Evolutionary conservation across 805 yeast species (phyloP), one percentile per base, ranked within the genome.

Genomic region (Candida yuanshanica): DNA sequence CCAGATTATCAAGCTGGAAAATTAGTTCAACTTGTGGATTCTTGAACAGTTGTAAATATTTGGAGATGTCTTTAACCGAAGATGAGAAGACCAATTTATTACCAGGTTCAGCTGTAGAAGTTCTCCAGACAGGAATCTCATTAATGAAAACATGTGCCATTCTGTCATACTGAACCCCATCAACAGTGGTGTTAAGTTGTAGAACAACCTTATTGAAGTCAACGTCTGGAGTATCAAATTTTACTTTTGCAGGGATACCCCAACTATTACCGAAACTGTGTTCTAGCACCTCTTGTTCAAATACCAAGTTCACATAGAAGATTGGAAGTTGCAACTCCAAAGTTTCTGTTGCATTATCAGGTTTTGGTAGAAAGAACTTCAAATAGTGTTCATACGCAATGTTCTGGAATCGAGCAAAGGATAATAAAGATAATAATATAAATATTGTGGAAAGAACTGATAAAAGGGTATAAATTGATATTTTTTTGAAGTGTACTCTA

Each of bases 71-170:
- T 55, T 83, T 86, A 23, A 71, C 64, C 41, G 72, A 63, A 5
- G 60, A 52, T 20, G 83, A 75, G 48, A 67, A 74, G 9, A 74
- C 72, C 2, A 63, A 50, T 12, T 53, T 56, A 51, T 81, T 61
- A 42, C 74, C 73, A 1, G 95, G 95, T 60, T 87, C 95, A 13
- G 84, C 79, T 3, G 95, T 88, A 3, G 91, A 81, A 1, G 87
- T 79, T 60, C 95, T 74, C 95, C 95, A 87, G 31, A 87, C 64
- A 47, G 84, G 84, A 13, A 72, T 66, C 24, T 80, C 85, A 43
- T 70, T 69, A 24, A 83, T 59, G 50, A 72, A 81, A 35, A 85
- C 65, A 56, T 81, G 82, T 14, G 79, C 79, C 48, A 81, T 62
- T 44, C 88, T 63, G 53, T 81, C 87, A 49, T 75, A 79, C 55